These are phyloP conservation scores for Rhipidocladum racemiflorum DNA, from an alignment of 176 grass and related monocot genomes.

Conservation along the genomic window DNA sequence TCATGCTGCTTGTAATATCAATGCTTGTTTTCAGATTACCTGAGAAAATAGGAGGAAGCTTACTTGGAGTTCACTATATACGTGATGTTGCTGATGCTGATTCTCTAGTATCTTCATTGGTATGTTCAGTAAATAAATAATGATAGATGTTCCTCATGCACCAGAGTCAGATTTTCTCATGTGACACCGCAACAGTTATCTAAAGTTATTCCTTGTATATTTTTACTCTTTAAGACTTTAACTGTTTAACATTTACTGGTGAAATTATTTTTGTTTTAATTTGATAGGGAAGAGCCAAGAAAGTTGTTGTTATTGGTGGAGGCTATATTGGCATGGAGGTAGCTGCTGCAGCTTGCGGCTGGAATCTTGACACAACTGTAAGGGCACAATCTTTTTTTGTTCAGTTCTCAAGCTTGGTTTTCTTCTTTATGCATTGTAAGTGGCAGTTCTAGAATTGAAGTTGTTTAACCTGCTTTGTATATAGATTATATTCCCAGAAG, in stretches of 20 bases:
- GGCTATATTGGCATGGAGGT: slow-evolving; percentile 99
- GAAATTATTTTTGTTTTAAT: slow-evolving; percentile 16
- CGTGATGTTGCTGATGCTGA: slow-evolving; percentile 86
- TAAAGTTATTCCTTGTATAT: neutral
- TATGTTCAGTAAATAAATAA: slow-evolving; percentile 34
- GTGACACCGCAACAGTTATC: neutral
- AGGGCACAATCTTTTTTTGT: slow-evolving; percentile 24
- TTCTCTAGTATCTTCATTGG: slow-evolving; percentile 89
- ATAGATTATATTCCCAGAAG: slow-evolving; percentile 94
- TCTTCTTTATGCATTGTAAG: slow-evolving; percentile 4
- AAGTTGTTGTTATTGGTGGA: slow-evolving; percentile 81
- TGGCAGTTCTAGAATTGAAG: neutral
- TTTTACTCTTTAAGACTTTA: slow-evolving; percentile 1
- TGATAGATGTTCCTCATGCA: neutral
- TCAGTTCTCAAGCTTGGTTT: slow-evolving; percentile 25
- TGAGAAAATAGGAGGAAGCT: slow-evolving; percentile 76
- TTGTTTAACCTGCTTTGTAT: neutral
- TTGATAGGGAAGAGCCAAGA: slow-evolving; percentile 72
- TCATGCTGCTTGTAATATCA: slow-evolving; percentile 17
- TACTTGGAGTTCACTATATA: slow-evolving; percentile 90
- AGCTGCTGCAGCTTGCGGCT: slow-evolving; percentile 75
- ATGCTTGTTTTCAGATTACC: slow-evolving; percentile 52
- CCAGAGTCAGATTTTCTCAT: neutral
- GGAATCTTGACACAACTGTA: slow-evolving; percentile 96
- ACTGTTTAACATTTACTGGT: slow-evolving; percentile 8